Conservation (phyloP, 495 filamentous ascomycete species). For the Glonium stellatum region DNA sequence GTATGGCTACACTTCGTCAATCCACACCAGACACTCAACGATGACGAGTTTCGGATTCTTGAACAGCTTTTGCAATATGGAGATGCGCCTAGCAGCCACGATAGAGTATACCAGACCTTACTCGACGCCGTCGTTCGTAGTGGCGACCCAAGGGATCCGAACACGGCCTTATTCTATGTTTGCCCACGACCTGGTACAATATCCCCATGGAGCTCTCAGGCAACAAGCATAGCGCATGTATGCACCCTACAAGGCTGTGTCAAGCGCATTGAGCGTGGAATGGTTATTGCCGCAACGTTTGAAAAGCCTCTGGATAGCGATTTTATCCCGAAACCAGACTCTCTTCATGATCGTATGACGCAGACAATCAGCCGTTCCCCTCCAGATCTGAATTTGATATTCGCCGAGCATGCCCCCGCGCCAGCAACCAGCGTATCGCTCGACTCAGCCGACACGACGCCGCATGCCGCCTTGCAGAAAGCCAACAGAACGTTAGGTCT, state of each 20-base stretch:
- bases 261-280: constrained; percentile 80
- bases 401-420: constrained; percentile 64
- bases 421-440: constrained; percentile 69
- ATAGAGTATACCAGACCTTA: constrained; percentile 32
- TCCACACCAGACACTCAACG: constrained; percentile 29
- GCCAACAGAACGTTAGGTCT: constrained; percentile 79
- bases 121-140: constrained; percentile 31
- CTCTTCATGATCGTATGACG: constrained; percentile 90
- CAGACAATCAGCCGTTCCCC: constrained; percentile 58
- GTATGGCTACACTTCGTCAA: constrained; percentile 61
- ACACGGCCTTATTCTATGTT: constrained; percentile 54
- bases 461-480: constrained; percentile 64
- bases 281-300: constrained; percentile 60
- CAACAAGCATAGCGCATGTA: constrained; percentile 87
- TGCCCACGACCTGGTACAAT: constrained; percentile 74
- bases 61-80: constrained; percentile 59
- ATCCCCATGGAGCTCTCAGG: constrained; percentile 95
- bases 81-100: constrained; percentile 41
- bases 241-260: constrained; percentile 69
- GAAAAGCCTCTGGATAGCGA: constrained; percentile 43
- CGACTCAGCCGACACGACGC: constrained; percentile 50
- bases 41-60: constrained; percentile 42
- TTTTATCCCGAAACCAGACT: constrained; percentile 56
- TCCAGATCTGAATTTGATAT: constrained; percentile 68
- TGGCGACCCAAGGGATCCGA: constrained; percentile 38